Percentiles rank a stretch among this genome's conserved stretches.
Conservation (phyloP, 2,329 filamentous ascomycete species). For the Colletotrichum sp. region DNA sequence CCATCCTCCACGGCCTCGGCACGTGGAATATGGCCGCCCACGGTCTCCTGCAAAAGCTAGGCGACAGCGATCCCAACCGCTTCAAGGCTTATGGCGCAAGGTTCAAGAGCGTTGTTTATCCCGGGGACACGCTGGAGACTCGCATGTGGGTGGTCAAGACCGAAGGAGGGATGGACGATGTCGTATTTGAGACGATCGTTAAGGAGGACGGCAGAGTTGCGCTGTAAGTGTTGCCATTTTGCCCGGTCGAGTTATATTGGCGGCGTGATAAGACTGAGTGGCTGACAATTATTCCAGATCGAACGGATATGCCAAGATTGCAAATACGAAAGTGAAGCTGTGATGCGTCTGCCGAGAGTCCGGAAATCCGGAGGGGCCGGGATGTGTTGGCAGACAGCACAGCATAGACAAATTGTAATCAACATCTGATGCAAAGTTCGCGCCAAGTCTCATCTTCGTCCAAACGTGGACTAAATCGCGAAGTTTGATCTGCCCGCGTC, state of each 20-base stretch:
- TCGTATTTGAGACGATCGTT: constrained; percentile 45
- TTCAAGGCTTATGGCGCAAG: constrained; percentile 48
- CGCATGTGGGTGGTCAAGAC: constrained; percentile 43
- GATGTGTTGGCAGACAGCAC: not conserved
- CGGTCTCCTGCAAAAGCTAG: constrained; percentile 43
- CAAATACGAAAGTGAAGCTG: constrained; percentile 30
- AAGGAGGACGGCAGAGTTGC: constrained; percentile 40
- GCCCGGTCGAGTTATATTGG: not conserved
- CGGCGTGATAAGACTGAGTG: constrained; percentile 20
- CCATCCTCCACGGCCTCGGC: constrained; percentile 50
- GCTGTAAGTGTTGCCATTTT: constrained; percentile 24
- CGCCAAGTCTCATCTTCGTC: constrained; percentile 1
- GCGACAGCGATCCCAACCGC: constrained; percentile 41
- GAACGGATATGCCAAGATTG: constrained; percentile 37
- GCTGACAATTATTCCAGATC: constrained; percentile 20
- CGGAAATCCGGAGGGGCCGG: not conserved
- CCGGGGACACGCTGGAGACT: constrained; percentile 48
- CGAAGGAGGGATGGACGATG: constrained; percentile 34
- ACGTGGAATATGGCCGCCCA: constrained; percentile 54
- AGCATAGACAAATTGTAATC: not conserved
- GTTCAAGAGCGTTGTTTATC: constrained; percentile 52
- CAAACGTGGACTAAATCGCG: not conserved
- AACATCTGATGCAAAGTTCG: not conserved
- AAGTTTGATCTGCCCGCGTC: not conserved
- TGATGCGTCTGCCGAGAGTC: constrained; percentile 6